Base-by-base conservation (phyloP, 768 basidiomycete genomes). In the Kwoniella newhampshirensis region DNA sequence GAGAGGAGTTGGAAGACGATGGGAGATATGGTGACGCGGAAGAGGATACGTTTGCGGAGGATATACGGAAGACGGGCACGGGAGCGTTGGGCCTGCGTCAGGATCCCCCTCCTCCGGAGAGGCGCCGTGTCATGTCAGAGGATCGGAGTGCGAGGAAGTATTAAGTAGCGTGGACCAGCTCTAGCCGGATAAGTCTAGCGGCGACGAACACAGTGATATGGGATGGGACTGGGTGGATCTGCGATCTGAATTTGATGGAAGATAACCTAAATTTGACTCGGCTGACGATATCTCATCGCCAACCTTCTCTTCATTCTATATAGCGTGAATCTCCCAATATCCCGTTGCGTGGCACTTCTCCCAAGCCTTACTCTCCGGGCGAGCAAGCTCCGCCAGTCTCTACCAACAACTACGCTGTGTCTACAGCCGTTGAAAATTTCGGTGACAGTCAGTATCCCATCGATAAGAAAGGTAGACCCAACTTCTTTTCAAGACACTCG, bases 1-100 rank as follows among this genome's bases (percentile, higher is more conserved):
- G 63, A 37, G 63, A 66, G 37, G 60, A 63, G 45, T 30, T 50
- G 20, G 51, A 58, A 15, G 64, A 56, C 37, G 67, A 56, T 8
- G 52, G 50, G 18, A 41, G 50, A 51, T 58, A 60, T 50, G 57
- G 23, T n/a, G 64, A 59, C 51, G 66, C 57, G 12, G 55, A 58
- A 6, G 59, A 57, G 35, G 66, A 66, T 40, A 53, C 63, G 28
- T 48, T 58, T 43, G 49, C n/a, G 23, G 44, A 41, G 26, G 36
- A 28, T 15, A 15, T 25, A 3, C 27, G 43, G 45, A 43, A 32
- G 13, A 32, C 7, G 28, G 56, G 57, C 28, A 44, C 17, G 41
- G 51, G 12, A 36, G 57, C 37, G 32, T 28, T 11, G 17, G 43
- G 13, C 23, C 27, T 26, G 18, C n/a, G 25, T 28, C 23, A 15